Evolutionary conservation across 1,139 yeast genomes (phyloP).

Genomic region (Pichia cactophila): DNA sequence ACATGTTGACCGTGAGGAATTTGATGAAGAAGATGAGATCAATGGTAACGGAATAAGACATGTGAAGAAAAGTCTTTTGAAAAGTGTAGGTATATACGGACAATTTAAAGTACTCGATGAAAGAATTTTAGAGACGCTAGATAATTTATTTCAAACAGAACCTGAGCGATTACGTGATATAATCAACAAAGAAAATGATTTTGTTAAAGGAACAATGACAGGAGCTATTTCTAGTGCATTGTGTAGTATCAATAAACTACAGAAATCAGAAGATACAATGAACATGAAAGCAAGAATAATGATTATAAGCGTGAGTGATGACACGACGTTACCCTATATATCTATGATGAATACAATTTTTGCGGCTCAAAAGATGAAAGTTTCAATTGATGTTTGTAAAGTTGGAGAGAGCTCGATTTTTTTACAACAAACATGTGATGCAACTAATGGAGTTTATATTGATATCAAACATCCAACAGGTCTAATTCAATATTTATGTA

Average conservation of each 20-base stretch:
- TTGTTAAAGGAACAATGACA: constrained; percentile 46
- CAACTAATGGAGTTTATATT: constrained; percentile 85
- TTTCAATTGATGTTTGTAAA: constrained; percentile 87
- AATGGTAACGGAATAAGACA: background rate
- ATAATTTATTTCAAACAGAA: constrained; percentile 36
- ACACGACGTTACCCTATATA: constrained; percentile 74
- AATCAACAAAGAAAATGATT: constrained; percentile 19
- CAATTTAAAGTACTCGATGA: constrained; percentile 82
- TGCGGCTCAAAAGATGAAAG: constrained; percentile 88
- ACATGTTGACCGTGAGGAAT: constrained; percentile 13
- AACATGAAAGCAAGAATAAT: constrained; percentile 61
- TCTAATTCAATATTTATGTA: constrained; percentile 61
- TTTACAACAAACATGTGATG: constrained; percentile 92
- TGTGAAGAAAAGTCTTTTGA: constrained; percentile 20
- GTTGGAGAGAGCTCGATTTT: constrained; percentile 74
- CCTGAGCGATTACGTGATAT: constrained; percentile 17
- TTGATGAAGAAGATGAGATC: background rate
- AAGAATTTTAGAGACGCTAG: constrained; percentile 56
- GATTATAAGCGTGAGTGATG: constrained; percentile 69
- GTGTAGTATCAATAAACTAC: constrained; percentile 68
- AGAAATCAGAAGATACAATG: constrained; percentile 44
- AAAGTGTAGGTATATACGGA: constrained; percentile 62
- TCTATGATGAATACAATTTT: constrained; percentile 94
- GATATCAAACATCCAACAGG: constrained; percentile 71
- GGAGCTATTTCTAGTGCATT: constrained; percentile 78